These are phyloP conservation scores for Phlyctochytrium arcticum DNA, from an alignment of 192 early-diverging fungal genomes.

Conservation along the genomic window DNA sequence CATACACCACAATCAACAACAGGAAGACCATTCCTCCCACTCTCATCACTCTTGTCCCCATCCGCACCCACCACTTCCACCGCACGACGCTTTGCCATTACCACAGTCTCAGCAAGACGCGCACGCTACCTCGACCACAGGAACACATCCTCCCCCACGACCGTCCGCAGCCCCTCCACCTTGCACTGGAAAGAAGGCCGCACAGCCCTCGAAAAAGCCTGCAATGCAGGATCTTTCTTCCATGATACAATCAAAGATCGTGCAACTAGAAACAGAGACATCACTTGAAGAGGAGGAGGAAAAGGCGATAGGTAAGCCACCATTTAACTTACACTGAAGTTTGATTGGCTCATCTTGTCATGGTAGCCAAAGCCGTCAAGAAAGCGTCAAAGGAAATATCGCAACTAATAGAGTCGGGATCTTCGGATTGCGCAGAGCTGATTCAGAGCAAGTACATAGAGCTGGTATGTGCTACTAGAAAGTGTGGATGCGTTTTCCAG, in stretches of 20 bases:
- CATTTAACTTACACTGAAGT: background rate
- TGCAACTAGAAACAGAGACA: constrained; percentile 48
- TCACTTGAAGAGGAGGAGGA: constrained; percentile 54
- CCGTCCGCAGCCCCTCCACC: background rate
- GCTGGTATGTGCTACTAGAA: constrained; percentile 36
- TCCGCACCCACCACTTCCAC: no score
- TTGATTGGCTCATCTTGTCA: background rate
- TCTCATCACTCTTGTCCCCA: background rate
- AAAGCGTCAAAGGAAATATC: constrained; percentile 54
- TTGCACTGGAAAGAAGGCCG: background rate
- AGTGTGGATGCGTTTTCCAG: background rate
- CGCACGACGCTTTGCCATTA: background rate
- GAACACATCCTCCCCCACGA: background rate
- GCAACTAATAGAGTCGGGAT: constrained; percentile 32
- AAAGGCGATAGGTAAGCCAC: constrained; percentile 44
- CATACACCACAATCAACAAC: background rate
- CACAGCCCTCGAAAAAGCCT: constrained; percentile 23
- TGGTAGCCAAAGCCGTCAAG: constrained; percentile 53
- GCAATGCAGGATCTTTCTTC: constrained; percentile 49
- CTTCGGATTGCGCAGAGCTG: constrained; percentile 23
- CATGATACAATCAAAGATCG: constrained; percentile 55
- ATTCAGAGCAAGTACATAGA: constrained; percentile 58
- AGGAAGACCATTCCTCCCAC: background rate
- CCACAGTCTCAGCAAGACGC: constrained; percentile 4
- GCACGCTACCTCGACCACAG: background rate